Evolutionary conservation across 2,329 filamentous ascomycete genomes (phyloP).

Genomic region (Dactylella cylindrospora): DNA sequence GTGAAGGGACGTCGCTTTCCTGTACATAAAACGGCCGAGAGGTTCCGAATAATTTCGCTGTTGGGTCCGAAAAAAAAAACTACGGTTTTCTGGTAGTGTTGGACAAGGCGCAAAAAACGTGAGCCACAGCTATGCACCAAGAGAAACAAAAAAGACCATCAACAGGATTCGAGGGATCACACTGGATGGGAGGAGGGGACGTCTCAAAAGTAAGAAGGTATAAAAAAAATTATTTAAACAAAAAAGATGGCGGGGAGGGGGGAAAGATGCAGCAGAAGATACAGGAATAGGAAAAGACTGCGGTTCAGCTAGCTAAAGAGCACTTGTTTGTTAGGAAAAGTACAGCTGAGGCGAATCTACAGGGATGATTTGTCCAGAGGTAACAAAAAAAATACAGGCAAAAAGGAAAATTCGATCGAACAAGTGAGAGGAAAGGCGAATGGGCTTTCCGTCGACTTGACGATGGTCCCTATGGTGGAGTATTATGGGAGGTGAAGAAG

Average conservation of each 20-base stretch:
- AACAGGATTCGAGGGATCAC: slow-evolving; percentile 10
- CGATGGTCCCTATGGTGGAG: slow-evolving; percentile 37
- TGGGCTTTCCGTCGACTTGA: slow-evolving; percentile 41
- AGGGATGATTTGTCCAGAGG: slow-evolving; percentile 44
- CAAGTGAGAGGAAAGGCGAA: slow-evolving; percentile 41
- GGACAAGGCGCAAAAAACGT: slow-evolving; percentile 44
- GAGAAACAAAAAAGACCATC: slow-evolving; percentile 20
- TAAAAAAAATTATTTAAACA: neutral
- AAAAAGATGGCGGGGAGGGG: slow-evolving; percentile 42
- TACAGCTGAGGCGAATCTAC: slow-evolving; percentile 44
- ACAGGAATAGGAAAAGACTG: slow-evolving; percentile 40
- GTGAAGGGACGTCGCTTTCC: slow-evolving; percentile 69
- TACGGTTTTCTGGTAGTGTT: slow-evolving; percentile 37
- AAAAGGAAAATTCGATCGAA: slow-evolving; percentile 19
- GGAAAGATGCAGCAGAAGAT: slow-evolving; percentile 22
- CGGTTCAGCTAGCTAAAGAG: slow-evolving; percentile 32
- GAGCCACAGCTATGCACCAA: slow-evolving; percentile 37
- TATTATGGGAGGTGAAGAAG: slow-evolving; percentile 48
- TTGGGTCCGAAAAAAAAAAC: slow-evolving; percentile 26
- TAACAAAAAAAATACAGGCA: slow-evolving; percentile 30
- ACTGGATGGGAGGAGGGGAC: slow-evolving; percentile 4
- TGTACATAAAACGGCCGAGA: slow-evolving; percentile 67
- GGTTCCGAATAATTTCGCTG: slow-evolving; percentile 48
- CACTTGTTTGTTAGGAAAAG: slow-evolving; percentile 32
- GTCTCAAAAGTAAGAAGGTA: slow-evolving; percentile 13